Conservation (phyloP, 805 yeast genomes). For the Starmerella vaccinii region DNA sequence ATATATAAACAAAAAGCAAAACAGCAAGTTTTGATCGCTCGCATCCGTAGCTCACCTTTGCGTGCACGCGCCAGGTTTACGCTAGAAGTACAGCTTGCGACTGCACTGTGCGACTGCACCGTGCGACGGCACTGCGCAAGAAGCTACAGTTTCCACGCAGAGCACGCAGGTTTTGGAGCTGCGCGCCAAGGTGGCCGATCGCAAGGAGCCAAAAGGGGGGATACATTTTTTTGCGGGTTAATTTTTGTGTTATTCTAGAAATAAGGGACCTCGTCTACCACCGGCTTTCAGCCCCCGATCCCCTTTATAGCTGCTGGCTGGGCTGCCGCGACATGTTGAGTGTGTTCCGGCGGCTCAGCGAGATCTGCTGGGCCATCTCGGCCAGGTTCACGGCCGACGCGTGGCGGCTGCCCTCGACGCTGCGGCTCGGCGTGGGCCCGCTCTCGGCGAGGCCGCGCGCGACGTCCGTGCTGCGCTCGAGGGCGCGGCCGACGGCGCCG, state of each 20-base stretch:
- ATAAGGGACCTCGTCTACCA: slow-evolving; percentile 4
- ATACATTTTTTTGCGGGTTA: neutral
- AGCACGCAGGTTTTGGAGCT: too few relatives aligned
- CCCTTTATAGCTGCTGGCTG: slow-evolving; percentile 9
- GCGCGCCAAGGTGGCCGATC: too few relatives aligned
- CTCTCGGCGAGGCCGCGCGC: slow-evolving; percentile 34
- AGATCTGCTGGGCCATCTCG: slow-evolving; percentile 27
- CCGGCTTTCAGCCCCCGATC: slow-evolving; percentile 2
- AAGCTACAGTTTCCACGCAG: too few relatives aligned
- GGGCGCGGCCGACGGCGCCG: slow-evolving; percentile 76
- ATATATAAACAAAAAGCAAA: too few relatives aligned
- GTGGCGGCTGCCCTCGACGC: slow-evolving; percentile 22
- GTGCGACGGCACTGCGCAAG: too few relatives aligned
- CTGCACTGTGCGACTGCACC: too few relatives aligned
- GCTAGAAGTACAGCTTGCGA: too few relatives aligned
- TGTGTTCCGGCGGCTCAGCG: slow-evolving; percentile 25
- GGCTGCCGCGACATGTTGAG: slow-evolving; percentile 24
- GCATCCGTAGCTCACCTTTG: too few relatives aligned
- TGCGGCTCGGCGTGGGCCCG: slow-evolving; percentile 14
- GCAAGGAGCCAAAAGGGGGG: too few relatives aligned
- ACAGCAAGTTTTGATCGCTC: too few relatives aligned
- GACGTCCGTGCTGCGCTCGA: slow-evolving; percentile 82
- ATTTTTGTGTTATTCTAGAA: neutral
- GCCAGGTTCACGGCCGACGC: slow-evolving; percentile 24
- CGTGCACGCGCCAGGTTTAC: too few relatives aligned